phyloP scores from a whole-genome alignment of 345 rosid species.

The Boechera retrofracta region DNA sequence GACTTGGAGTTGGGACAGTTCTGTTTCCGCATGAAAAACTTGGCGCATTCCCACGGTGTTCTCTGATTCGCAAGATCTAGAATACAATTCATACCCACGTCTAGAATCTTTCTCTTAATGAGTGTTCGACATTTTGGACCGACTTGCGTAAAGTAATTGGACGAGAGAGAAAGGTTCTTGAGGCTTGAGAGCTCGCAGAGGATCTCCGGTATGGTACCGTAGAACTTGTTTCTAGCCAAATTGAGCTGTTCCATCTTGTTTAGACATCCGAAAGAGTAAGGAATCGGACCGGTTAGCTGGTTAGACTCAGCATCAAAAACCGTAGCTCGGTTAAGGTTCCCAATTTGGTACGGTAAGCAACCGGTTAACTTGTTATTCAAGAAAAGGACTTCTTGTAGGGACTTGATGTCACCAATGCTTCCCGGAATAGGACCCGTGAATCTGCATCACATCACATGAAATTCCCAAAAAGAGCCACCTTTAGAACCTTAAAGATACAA shows the following conservation, averaged over 20 bases:
- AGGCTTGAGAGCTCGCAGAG: constrained; percentile 60
- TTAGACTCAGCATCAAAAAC: constrained; percentile 69
- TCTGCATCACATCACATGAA: constrained; percentile 32
- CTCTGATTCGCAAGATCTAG: constrained; percentile 69
- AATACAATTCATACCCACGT: constrained; percentile 74
- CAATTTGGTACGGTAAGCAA: constrained; percentile 79
- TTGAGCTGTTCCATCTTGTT: constrained; percentile 69
- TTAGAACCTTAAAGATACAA: neutral
- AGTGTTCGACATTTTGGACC: constrained; percentile 68
- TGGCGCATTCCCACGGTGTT: constrained; percentile 60
- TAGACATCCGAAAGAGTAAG: constrained; percentile 62
- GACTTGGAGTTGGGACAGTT: constrained; percentile 56
- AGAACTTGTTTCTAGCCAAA: constrained; percentile 65
- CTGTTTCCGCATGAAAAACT: constrained; percentile 59
- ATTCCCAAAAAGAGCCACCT: neutral
- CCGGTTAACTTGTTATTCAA: constrained; percentile 71
- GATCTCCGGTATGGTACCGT: constrained; percentile 71
- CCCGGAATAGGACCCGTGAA: constrained; percentile 71
- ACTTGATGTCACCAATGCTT: constrained; percentile 47
- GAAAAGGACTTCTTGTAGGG: constrained; percentile 63
- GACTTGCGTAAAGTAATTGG: constrained; percentile 64
- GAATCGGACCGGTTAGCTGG: constrained; percentile 69
- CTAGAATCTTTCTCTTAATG: constrained; percentile 60
- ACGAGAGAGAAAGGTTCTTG: constrained; percentile 62
- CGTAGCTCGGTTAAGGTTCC: constrained; percentile 56